Evolutionary conservation across 768 basidiomycete genomes (phyloP).

Genomic region (Strobilomyces confusus): DNA sequence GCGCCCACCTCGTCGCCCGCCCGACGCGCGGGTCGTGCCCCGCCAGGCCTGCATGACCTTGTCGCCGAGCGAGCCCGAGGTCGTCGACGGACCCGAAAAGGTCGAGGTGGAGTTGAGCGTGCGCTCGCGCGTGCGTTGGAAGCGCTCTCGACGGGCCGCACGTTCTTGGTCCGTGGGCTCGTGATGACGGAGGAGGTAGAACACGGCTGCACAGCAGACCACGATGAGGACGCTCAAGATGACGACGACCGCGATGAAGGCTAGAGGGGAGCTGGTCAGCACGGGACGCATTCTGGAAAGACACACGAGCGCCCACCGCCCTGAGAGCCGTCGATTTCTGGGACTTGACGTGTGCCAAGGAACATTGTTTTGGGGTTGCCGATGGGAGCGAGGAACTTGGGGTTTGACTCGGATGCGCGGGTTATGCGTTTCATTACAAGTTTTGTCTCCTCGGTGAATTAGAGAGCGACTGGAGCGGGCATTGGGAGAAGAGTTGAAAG

Average conservation of each 20-base stretch:
- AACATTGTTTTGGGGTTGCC: not conserved
- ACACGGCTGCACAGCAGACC: conserved; percentile 48
- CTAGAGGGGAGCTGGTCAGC: conserved; percentile 20
- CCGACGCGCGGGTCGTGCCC: conserved; percentile 4
- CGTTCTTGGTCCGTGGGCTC: conserved; percentile 40
- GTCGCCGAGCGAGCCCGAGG: conserved; percentile 22
- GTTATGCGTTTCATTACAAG: not conserved
- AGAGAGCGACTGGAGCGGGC: not conserved
- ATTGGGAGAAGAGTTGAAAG: not conserved
- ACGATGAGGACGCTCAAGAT: conserved; percentile 52
- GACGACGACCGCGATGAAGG: conserved; percentile 61
- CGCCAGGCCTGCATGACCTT: conserved; percentile 28
- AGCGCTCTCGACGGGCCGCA: conserved; percentile 30
- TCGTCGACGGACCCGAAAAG: conserved; percentile 5
- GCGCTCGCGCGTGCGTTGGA: conserved; percentile 27
- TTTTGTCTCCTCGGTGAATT: not conserved
- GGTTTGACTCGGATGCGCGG: not conserved
- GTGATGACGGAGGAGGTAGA: conserved; percentile 52
- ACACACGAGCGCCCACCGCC: conserved; percentile 36
- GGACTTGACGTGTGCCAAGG: conserved; percentile 31
- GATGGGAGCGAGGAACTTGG: not conserved
- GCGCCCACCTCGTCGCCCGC: conserved; percentile 27
- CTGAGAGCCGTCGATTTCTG: conserved; percentile 48
- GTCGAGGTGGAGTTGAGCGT: conserved; percentile 11
- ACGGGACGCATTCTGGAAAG: no score